Evolutionary conservation across 176 grass and related monocot species (phyloP).

Genomic region (Cymbopogon citratus): DNA sequence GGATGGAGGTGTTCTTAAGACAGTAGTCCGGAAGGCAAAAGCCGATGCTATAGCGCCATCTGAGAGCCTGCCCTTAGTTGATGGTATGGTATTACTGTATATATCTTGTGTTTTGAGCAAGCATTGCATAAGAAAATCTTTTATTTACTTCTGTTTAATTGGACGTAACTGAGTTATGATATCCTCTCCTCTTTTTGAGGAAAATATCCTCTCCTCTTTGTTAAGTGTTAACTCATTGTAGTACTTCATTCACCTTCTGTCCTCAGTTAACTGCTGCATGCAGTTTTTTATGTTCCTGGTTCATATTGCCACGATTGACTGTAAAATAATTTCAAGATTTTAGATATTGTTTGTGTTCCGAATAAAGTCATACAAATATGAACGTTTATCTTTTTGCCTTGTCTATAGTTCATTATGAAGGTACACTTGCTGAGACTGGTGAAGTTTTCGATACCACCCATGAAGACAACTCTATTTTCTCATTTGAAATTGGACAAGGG

Average conservation of each 20-base stretch:
- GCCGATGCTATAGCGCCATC: conserved; percentile 70
- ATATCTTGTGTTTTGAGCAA: background rate
- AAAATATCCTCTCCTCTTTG: background rate
- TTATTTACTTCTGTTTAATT: background rate
- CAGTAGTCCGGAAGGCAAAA: conserved; percentile 62
- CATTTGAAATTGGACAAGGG: conserved; percentile 86
- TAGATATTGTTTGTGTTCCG: background rate
- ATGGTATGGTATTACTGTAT: conserved; percentile 78
- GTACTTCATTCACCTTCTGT: background rate
- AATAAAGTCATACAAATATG: background rate
- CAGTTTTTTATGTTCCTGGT: background rate
- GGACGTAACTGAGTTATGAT: background rate
- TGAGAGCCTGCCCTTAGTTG: conserved; percentile 74
- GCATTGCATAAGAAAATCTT: background rate
- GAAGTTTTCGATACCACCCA: conserved; percentile 93
- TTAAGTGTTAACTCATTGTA: background rate
- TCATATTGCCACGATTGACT: background rate
- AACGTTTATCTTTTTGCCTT: conserved; percentile 12
- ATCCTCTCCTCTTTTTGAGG: background rate
- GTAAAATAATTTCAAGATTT: background rate
- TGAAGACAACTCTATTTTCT: conserved; percentile 94
- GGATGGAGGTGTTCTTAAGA: conserved; percentile 90
- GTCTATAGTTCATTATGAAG: conserved; percentile 89
- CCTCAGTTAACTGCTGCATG: background rate
- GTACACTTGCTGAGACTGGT: conserved; percentile 74